Evolutionary conservation across 139 green algal genomes (phyloP), one percentile per base, ranked within the genome.

Genomic region (Yamagishiella unicocca): DNA sequence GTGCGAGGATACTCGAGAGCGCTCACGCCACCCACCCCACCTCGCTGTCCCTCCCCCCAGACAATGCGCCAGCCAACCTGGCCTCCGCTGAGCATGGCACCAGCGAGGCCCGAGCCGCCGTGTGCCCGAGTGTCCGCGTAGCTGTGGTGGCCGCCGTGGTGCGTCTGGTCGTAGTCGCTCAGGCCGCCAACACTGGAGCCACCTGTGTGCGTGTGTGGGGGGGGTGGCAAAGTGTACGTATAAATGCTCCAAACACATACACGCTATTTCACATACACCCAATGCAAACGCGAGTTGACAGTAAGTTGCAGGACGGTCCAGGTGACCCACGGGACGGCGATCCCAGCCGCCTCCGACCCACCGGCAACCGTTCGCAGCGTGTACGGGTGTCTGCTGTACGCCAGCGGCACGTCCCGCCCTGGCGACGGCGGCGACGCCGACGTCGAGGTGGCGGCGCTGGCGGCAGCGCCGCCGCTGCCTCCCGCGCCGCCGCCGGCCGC

Each of bases 321-420:
- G 50, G 12, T 17, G 12, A 17, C 12, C 12, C 50, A 12, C 17
- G 50, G 50, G 29, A 71, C 21, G 17, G 31, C 38, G 21, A 45
- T n/a, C 31, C 67, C 2, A 40, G 4, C 70, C 37, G 38, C 7
- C 72, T 24, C 35, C 5, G 37, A 21, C 53, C 35, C 33, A 73
- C 83, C 89, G 24, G 73, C 31, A 0, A 75, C 72, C 1, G 62
- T 89, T 12, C 89, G 89, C 35, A 92, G 55, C 38, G 89, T 89
- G 67, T 87, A 92, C 42, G 86, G 89, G 19, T 66, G 78, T 19
- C 89, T 72, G 66, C 75, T 83, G 82, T 75, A 90, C 25, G 82
- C 67, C 67, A 87, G 35, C 25, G 82, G 45, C 35, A 87, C 67
- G 33, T 87, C 82, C 24, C 82, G 54, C 8, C 67, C 82, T 1